phyloP scores from a whole-genome alignment of 2,329 filamentous ascomycete species.

The Diaporthe citriasiana region DNA sequence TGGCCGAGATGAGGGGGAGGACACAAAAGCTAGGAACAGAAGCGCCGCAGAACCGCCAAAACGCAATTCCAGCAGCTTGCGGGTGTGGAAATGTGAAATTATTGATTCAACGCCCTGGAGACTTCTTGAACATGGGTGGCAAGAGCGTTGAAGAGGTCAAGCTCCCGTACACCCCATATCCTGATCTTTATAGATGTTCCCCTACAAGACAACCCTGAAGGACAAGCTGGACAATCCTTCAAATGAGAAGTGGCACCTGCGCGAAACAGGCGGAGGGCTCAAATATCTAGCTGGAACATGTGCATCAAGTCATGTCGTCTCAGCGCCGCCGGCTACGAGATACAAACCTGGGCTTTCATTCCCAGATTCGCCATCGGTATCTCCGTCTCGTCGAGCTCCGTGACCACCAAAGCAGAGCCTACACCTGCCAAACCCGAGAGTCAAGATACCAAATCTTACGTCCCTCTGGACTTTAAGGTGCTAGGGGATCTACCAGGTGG shows the following conservation, averaged over 20 bases:
- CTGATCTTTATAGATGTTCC: conserved; percentile 68
- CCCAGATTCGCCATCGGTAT: conserved; percentile 70
- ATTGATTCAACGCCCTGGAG: conserved; percentile 68
- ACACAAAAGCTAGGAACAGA: not conserved
- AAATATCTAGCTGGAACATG: conserved; percentile 74
- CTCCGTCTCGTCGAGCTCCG: conserved; percentile 44
- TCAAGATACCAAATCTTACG: not conserved
- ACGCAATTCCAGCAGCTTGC: conserved; percentile 48
- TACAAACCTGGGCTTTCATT: conserved; percentile 77
- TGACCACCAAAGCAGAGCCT: conserved; percentile 47
- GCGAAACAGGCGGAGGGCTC: conserved; percentile 52
- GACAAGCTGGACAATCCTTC: conserved; percentile 57
- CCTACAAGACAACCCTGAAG: conserved; percentile 55
- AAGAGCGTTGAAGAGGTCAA: conserved; percentile 52
- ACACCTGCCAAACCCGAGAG: too few relatives aligned
- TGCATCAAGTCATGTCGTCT: conserved; percentile 72
- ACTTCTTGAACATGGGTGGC: conserved; percentile 40
- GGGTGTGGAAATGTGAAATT: conserved; percentile 70
- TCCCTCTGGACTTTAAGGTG: conserved; percentile 53
- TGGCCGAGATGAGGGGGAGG: conserved; percentile 42
- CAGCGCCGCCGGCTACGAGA: conserved; percentile 71
- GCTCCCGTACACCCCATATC: conserved; percentile 60
- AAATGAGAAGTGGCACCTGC: conserved; percentile 73
- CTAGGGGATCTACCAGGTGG: conserved; percentile 52
- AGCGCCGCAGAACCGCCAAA: too few relatives aligned